Evolutionary conservation across 2,329 filamentous ascomycete genomes (phyloP).

Genomic region (Colletotrichum salicis): DNA sequence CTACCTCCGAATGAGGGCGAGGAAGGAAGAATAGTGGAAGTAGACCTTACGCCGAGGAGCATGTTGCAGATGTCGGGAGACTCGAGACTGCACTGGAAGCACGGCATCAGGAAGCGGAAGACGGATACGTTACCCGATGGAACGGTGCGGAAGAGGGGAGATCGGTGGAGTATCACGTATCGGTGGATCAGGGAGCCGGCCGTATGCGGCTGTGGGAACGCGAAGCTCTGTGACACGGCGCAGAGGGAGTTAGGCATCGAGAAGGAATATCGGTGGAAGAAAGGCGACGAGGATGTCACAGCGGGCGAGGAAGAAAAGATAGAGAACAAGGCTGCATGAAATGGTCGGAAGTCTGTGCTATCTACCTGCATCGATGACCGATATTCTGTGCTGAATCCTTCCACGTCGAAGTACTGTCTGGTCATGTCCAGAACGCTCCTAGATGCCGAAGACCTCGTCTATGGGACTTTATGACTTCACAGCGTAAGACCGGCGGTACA

Average conservation of each 20-base stretch:
- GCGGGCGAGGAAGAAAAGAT: neutral
- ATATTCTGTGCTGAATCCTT: neutral
- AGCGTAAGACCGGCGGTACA: slow-evolving; percentile 2
- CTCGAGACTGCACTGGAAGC: slow-evolving; percentile 64
- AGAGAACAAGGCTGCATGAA: neutral
- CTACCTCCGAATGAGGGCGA: slow-evolving; percentile 36
- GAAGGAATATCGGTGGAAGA: slow-evolving; percentile 62
- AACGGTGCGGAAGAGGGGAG: slow-evolving; percentile 51
- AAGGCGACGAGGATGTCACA: slow-evolving; percentile 33
- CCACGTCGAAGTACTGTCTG: too few species aligned
- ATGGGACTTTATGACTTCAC: neutral
- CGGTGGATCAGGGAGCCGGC: slow-evolving; percentile 60
- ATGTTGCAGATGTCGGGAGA: slow-evolving; percentile 63
- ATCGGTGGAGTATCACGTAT: slow-evolving; percentile 67
- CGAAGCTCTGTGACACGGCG: slow-evolving; percentile 62
- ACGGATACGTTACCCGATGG: slow-evolving; percentile 60
- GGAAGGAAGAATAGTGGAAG: slow-evolving; percentile 45
- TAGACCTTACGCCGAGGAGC: slow-evolving; percentile 60
- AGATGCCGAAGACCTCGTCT: too few species aligned
- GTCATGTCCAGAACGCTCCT: too few species aligned
- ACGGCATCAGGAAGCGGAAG: slow-evolving; percentile 64
- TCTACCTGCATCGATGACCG: too few species aligned
- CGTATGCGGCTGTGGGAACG: slow-evolving; percentile 61
- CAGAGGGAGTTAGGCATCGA: slow-evolving; percentile 57
- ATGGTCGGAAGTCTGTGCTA: neutral